A percentile compares a stretch with the other conserved stretches of the same genome.
Conservation (phyloP, 305 asterid genomes). For the Fraxinus platypoda region DNA sequence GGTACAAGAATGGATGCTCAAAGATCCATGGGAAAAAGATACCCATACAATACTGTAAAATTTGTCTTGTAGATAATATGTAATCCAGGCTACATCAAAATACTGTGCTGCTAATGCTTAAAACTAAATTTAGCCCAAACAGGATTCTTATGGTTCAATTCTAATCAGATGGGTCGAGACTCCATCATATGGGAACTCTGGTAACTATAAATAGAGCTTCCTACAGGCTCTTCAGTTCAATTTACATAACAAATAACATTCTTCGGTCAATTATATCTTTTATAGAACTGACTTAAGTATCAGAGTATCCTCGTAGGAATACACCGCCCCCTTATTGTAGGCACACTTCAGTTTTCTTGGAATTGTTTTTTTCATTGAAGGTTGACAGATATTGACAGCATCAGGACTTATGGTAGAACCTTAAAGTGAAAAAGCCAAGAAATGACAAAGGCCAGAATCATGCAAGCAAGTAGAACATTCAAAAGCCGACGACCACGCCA, state of each 20-base stretch:
- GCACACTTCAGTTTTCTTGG: not conserved
- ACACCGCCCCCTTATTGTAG: not conserved
- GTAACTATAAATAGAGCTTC: not conserved
- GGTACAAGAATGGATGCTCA: not conserved
- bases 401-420: constrained; percentile 34
- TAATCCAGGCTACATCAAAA: not conserved
- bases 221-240: not conserved
- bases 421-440: constrained; percentile 61
- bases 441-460: constrained; percentile 50
- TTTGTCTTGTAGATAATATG: not conserved
- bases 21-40: not conserved
- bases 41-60: not conserved
- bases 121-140: not conserved
- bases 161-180: not conserved
- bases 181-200: not conserved
- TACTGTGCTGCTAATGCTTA: not conserved
- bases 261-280: not conserved
- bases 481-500: constrained; percentile 49
- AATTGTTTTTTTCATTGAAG: not conserved
- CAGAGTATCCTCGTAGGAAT: not conserved
- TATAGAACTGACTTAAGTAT: not conserved
- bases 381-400: not conserved
- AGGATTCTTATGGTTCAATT: not conserved
- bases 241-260: not conserved
- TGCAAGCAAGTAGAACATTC: constrained; percentile 53